phyloP scores from a whole-genome alignment of 225 moss, liverwort and hornwort species.

The Polytrichum formosum region DNA sequence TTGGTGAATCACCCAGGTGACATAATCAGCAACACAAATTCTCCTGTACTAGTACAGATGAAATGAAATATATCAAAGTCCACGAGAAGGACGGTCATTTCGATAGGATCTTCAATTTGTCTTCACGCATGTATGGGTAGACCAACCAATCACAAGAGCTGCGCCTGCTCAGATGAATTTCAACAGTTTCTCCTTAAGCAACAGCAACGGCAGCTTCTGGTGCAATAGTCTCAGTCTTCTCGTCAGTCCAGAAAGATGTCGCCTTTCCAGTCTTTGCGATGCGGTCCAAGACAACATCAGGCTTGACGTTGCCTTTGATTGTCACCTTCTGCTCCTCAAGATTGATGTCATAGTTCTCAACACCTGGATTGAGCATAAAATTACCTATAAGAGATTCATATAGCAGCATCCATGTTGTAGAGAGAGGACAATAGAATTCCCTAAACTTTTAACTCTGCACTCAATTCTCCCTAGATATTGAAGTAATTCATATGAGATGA shows the following conservation, averaged over 20 bases:
- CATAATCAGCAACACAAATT: too few relatives aligned
- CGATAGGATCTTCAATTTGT: not conserved
- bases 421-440: too few relatives aligned
- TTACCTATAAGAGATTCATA: not conserved
- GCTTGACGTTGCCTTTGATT: conserved; percentile 67
- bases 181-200: conserved; percentile 7
- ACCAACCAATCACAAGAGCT: not conserved
- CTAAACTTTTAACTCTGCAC: too few relatives aligned
- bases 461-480: too few relatives aligned
- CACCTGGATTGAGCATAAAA: conserved; percentile 39
- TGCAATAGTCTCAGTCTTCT: conserved; percentile 14
- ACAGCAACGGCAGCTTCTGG: conserved; percentile 35
- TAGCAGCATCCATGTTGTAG: too few relatives aligned
- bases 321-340: conserved; percentile 92
- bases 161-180: not conserved
- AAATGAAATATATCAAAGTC: conserved; percentile 5
- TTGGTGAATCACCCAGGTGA: too few relatives aligned
- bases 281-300: conserved; percentile 71
- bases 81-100: not conserved
- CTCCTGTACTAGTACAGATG: not conserved
- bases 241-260: conserved; percentile 69
- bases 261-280: conserved; percentile 92
- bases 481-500: too few relatives aligned
- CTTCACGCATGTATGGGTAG: not conserved
- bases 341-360: conserved; percentile 68